These are phyloP conservation scores for Rubia balearica DNA, from an alignment of 305 asterid species.

Conservation along the genomic window DNA sequence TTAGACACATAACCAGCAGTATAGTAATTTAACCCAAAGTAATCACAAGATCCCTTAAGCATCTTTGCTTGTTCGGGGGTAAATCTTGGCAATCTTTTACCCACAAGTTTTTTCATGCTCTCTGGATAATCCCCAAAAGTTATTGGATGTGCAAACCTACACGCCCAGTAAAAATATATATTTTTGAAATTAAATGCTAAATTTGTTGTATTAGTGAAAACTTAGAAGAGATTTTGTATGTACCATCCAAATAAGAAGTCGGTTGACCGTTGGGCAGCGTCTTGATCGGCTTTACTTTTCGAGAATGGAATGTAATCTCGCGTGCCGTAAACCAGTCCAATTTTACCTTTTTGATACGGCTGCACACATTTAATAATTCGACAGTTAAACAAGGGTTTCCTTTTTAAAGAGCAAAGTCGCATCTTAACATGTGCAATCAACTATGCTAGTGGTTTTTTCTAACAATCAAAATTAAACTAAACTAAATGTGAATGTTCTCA, in stretches of 20 bases:
- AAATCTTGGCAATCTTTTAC: constrained; percentile 39
- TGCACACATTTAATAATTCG: background rate
- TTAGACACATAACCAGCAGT: constrained; percentile 35
- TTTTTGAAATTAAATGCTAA: too few species aligned
- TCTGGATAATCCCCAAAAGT: constrained; percentile 45
- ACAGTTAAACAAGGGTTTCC: too few species aligned
- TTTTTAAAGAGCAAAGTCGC: too few species aligned
- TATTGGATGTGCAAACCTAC: constrained; percentile 42
- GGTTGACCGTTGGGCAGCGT: constrained; percentile 42
- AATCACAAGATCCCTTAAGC: constrained; percentile 46
- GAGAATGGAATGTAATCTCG: constrained; percentile 38
- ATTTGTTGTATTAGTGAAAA: background rate
- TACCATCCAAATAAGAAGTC: constrained; percentile 53
- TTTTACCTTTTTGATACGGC: constrained; percentile 42
- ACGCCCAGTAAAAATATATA: too few species aligned
- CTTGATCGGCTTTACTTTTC: constrained; percentile 16
- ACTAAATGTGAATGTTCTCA: too few species aligned
- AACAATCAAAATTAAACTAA: too few species aligned
- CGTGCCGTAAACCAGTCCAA: constrained; percentile 39
- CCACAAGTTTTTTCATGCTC: constrained; percentile 32
- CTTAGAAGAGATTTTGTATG: too few species aligned
- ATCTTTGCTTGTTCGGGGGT: constrained; percentile 22
- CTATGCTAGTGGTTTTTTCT: too few species aligned
- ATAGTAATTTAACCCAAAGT: constrained; percentile 46
- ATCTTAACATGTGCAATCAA: too few species aligned